Evolutionary conservation across 768 basidiomycete genomes (phyloP), one percentile per base, ranked within the genome.

Genomic region (Xanthoconium purpureum): DNA sequence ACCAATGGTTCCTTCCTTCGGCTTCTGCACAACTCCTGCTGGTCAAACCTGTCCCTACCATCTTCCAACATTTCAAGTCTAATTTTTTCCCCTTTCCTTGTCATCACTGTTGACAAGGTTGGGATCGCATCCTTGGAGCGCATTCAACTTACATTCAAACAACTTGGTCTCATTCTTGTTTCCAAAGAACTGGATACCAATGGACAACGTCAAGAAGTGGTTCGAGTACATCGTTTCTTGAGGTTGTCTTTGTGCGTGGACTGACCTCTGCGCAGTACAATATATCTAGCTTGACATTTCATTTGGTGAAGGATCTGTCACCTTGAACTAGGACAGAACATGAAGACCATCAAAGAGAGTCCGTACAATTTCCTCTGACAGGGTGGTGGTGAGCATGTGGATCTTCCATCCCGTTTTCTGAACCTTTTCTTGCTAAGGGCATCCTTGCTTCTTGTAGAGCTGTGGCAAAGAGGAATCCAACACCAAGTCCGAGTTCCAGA

Each of bases 161-260:
- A 98, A 63, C 98, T 99, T 65, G 97, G 98, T 78, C 80, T 98
- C 66, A 89, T 97, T 17, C 81, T 98, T 44, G 88, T 99, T 57
- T 91, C 97, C 81, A 92, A 92, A 68, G 97, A 98, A 99, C 70
- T 94, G 94, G 1, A 95, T 99, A 62, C 94, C 91, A 20, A 90
- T 98, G 66, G 97, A 99, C 66, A 94, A 95, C 62, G 95, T 99
- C 60, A 98, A 98, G 75, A 95, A 97, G 66, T 99, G 97, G 97
- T 81, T 99, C 24, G 94, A 99, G 94, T 98, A 77, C 13, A 8
- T 50, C 28, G 45, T 45, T 50, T 52, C 48, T 24, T 24, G 29
- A 12, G 8, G 3, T 3, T 10, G 8, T 36, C 4, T 15, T 38
- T 33, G 17, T 24, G 54, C 38, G 14, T 24, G 50, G 50, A 36